Evolutionary conservation across 495 filamentous ascomycete species (phyloP), one percentile per base, ranked within the genome.

Genomic region (Podospora didyma): DNA sequence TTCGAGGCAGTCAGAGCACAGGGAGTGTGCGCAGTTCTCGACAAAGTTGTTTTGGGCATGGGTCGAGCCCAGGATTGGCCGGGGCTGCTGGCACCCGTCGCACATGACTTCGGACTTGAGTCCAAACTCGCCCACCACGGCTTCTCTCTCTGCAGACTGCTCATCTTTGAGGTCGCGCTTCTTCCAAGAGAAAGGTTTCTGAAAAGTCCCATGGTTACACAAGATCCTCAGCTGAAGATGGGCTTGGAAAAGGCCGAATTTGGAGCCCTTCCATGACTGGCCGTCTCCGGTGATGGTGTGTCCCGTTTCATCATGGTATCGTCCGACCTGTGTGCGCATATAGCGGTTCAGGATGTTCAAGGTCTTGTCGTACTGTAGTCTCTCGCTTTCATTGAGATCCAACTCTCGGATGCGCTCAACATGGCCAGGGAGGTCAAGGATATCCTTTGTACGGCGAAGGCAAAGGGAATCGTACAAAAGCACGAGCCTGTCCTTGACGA

Each of bases 201-300:
- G 72, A 50, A 70, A 76, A 3, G 75, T 77, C 5, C 76, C 77
- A 55, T 76, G 73, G 53, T 79, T 80, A 60, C 79, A 81, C 14
- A 80, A 62, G 17, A 72, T 66, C 2, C 79, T 70, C 14, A 80
- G 65, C 45, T 70, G 71, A 11, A 79, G 51, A n/a, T 69, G 65
- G 0, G 72, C 59, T 31, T 74, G 69, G 47, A 81, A 74, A 34
- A 76, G 68, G 2, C 56, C 56, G 23, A 58, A 53, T 44, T 58
- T 53, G 26, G 44, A 53, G 7, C 5, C 1, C 28, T 48, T 58
- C 39, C 55, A 47, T 11, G 48, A 23, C 47, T 49, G 47, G 34
- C 14, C 49, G 46, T 53, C 23, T 7, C 20, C 20, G 14, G 22
- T 21, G 35, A 42, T 22, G 20, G 24, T 45, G 44, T 53, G 41